phyloP scores from a whole-genome alignment of 176 grass and related monocot genomes.

The Eremochloa ophiuroides region DNA sequence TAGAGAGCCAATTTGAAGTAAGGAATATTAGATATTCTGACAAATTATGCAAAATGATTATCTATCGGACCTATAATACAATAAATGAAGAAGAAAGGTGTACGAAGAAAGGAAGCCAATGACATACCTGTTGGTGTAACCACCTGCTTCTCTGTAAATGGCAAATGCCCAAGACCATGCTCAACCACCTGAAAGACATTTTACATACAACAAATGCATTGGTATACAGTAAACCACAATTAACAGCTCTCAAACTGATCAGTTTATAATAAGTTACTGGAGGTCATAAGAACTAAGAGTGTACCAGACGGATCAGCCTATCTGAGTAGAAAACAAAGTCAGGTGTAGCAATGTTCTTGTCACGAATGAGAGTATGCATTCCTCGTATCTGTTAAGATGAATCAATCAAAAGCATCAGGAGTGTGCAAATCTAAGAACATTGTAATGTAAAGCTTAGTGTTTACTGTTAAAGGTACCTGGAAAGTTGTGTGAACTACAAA shows the following conservation, averaged over 20 bases:
- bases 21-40: background rate
- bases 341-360: slow-evolving; percentile 65
- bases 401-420: slow-evolving; percentile 1
- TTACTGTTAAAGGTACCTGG: slow-evolving; percentile 55
- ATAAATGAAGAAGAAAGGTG: background rate
- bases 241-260: slow-evolving; percentile 15
- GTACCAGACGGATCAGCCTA: slow-evolving; percentile 86
- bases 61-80: background rate
- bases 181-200: slow-evolving; percentile 76
- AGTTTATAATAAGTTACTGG: background rate
- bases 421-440: background rate
- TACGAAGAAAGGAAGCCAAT: background rate
- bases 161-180: slow-evolving; percentile 85
- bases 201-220: slow-evolving; percentile 19
- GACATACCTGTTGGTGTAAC: slow-evolving; percentile 72
- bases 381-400: slow-evolving; percentile 64
- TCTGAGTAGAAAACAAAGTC: slow-evolving; percentile 99
- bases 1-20: background rate
- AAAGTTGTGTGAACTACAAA: slow-evolving; percentile 86
- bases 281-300: slow-evolving; percentile 14
- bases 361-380: slow-evolving; percentile 96
- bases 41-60: background rate
- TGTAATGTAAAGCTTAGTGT: slow-evolving; percentile 11
- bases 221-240: background rate
- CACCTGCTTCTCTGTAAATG: slow-evolving; percentile 94